phyloP scores from a whole-genome alignment of 2,329 filamentous ascomycete species.

The Ceratocystis alfenasii region DNA sequence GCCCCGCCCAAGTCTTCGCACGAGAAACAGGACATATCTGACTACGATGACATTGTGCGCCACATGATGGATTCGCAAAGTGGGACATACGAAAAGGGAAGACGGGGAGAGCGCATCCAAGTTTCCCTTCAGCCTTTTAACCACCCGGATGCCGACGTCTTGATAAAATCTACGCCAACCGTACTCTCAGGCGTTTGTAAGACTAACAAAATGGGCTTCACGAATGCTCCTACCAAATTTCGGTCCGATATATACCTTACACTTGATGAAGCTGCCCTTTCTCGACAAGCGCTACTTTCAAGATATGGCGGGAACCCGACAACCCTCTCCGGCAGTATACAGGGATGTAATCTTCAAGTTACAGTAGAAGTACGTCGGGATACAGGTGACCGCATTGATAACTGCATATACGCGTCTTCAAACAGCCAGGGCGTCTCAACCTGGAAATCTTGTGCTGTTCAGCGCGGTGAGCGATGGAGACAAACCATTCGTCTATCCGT shows the following conservation, averaged over 20 bases:
- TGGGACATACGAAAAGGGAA: conserved; percentile 63
- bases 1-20: conserved; percentile 33
- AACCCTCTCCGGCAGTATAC: conserved; percentile 48
- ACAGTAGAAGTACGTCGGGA: conserved; percentile 76
- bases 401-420: conserved; percentile 76
- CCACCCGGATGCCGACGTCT: conserved; percentile 60
- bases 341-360: conserved; percentile 68
- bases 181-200: conserved; percentile 68
- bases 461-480: conserved; percentile 73
- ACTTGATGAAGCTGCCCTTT: conserved; percentile 64
- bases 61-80: conserved; percentile 61
- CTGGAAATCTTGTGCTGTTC: conserved; percentile 74
- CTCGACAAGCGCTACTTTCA: conserved; percentile 59
- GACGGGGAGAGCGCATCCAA: conserved; percentile 62
- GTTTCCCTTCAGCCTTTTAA: conserved; percentile 69
- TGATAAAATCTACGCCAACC: conserved; percentile 81
- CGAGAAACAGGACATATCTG: conserved; percentile 46
- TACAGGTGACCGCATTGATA: conserved; percentile 69
- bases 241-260: conserved; percentile 94
- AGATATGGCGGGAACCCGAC: conserved; percentile 62
- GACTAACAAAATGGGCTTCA: conserved; percentile 85
- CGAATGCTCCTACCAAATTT: conserved; percentile 74
- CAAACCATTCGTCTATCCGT: conserved; percentile 76
- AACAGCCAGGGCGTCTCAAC: conserved; percentile 68
- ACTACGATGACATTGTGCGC: conserved; percentile 61